Conservation (phyloP, 345 rosid genomes). For the Theobroma cacao region DNA sequence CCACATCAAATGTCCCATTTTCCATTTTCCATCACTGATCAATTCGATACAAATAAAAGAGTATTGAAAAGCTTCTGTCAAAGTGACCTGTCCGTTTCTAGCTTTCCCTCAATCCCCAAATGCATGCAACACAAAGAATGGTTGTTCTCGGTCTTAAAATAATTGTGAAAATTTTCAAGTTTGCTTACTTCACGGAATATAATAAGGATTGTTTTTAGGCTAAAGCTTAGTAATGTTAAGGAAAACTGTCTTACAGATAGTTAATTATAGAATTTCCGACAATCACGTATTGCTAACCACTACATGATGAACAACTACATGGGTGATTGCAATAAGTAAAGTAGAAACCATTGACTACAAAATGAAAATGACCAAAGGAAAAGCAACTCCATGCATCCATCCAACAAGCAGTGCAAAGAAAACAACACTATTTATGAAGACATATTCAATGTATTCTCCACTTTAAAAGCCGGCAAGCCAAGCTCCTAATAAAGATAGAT, state of each 20-base stretch:
- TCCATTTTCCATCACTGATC: too few relatives aligned
- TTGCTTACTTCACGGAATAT: conserved; percentile 12
- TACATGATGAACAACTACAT: not conserved
- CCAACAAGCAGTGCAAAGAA: not conserved
- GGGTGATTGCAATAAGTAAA: conserved; percentile 11
- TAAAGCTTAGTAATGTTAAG: not conserved
- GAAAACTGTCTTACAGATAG: not conserved
- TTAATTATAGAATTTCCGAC: not conserved
- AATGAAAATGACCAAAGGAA: not conserved
- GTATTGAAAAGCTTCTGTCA: not conserved
- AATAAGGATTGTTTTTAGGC: not conserved
- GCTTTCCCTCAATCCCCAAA: not conserved
- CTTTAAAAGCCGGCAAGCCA: too few relatives aligned
- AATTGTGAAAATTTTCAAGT: not conserved
- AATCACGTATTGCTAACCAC: conserved; percentile 13
- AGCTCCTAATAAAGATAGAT: too few relatives aligned
- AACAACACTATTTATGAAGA: too few relatives aligned
- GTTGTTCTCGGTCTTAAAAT: not conserved
- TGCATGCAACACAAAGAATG: not conserved
- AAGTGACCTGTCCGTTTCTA: not conserved
- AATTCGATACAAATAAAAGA: not conserved
- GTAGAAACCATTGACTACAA: not conserved
- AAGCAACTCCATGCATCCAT: not conserved
- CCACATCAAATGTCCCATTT: not conserved
- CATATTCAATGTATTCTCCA: too few relatives aligned